Percentiles rank a stretch among this genome's conserved stretches.
phyloP scores from a whole-genome alignment of 306 rosid genomes.

The Gastrolobium bilobum region DNA sequence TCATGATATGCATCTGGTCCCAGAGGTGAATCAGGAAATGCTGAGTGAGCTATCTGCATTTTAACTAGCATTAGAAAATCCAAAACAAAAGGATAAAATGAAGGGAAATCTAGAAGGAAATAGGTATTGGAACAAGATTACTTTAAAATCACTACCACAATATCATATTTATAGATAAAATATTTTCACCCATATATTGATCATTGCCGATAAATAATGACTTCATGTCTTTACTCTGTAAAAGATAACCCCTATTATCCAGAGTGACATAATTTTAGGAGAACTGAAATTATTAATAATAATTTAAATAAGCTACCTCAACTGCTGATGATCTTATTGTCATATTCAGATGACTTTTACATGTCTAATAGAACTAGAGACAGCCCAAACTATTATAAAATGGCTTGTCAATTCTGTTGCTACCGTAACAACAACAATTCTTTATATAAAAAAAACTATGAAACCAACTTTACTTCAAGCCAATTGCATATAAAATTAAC shows the following conservation, averaged over 20 bases:
- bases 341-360: constrained; percentile 9
- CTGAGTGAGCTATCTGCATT: constrained; percentile 80
- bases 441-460: background rate
- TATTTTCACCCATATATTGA: constrained; percentile 28
- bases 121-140: background rate
- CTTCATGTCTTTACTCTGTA: constrained; percentile 6
- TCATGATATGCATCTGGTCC: constrained; percentile 96
- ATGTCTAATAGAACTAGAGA: constrained; percentile 9
- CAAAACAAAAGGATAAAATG: background rate
- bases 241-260: constrained; percentile 27
- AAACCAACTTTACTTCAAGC: constrained; percentile 7
- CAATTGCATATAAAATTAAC: constrained; percentile 16
- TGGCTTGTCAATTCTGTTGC: background rate
- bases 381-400: constrained; percentile 18
- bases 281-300: constrained; percentile 16
- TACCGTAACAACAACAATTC: background rate
- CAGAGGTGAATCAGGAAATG: constrained; percentile 90
- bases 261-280: constrained; percentile 9
- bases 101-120: constrained; percentile 15
- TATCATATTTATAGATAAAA: constrained; percentile 25
- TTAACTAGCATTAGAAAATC: constrained; percentile 40
- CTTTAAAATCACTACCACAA: constrained; percentile 1
- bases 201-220: constrained; percentile 34
- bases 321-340: background rate
- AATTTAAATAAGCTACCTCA: constrained; percentile 24